Evolutionary conservation across 148 eudicot species (phyloP).

Genomic region (Rhododendron kiyosumense): DNA sequence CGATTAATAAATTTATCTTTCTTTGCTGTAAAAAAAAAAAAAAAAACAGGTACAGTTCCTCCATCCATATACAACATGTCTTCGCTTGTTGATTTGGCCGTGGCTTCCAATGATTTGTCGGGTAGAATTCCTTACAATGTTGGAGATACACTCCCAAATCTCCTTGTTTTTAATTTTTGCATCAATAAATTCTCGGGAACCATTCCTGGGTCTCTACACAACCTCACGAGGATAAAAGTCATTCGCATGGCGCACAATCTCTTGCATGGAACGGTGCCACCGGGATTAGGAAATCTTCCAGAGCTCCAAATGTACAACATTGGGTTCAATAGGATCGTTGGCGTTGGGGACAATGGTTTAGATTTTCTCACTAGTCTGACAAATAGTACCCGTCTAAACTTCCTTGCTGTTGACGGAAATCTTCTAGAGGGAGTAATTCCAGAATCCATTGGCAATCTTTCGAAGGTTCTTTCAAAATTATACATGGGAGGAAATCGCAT

Average conservation of each 20-base stretch:
- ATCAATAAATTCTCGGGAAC: conserved; percentile 32
- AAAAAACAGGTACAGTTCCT: conserved; percentile 25
- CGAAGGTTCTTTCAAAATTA: conserved; percentile 31
- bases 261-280: conserved; percentile 33
- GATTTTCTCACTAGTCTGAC: conserved; percentile 25
- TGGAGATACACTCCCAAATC: conserved; percentile 36
- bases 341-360: conserved; percentile 26
- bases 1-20: too few relatives aligned
- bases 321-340: conserved; percentile 28
- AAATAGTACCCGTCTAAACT: conserved; percentile 21
- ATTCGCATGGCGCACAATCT: conserved; percentile 33
- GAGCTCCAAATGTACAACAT: conserved; percentile 30
- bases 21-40: too few relatives aligned
- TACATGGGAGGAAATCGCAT: conserved; percentile 34
- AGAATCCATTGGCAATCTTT: conserved; percentile 36
- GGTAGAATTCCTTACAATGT: conserved; percentile 32
- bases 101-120: conserved; percentile 33
- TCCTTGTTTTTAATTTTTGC: conserved; percentile 27
- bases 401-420: conserved; percentile 30
- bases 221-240: conserved; percentile 27
- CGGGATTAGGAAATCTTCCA: conserved; percentile 34
- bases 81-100: conserved; percentile 17
- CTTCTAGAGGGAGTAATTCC: conserved; percentile 30
- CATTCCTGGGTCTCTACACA: conserved; percentile 33
- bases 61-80: conserved; percentile 35